Conservation (phyloP, 768 basidiomycete genomes). For the Boletus rex-veris region DNA sequence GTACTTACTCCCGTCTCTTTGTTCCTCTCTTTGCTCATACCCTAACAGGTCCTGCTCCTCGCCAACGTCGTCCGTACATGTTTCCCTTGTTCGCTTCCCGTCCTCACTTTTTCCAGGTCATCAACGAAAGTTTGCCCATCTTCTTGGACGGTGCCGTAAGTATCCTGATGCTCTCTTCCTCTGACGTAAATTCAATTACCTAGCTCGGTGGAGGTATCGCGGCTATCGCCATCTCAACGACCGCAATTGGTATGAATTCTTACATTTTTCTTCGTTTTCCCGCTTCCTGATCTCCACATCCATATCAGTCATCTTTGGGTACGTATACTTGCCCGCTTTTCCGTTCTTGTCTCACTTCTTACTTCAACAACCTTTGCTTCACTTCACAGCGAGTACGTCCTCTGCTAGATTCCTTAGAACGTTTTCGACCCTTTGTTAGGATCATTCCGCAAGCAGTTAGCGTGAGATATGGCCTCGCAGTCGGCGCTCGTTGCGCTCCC, state of each 20-base stretch:
- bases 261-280: not conserved
- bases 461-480: constrained; percentile 71
- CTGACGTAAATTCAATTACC: constrained; percentile 49
- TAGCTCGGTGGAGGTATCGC: constrained; percentile 68
- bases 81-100: not conserved
- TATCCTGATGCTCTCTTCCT: constrained; percentile 42
- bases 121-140: constrained; percentile 82
- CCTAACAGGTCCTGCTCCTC: constrained; percentile 71
- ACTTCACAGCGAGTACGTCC: constrained; percentile 37
- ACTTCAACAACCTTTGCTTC: not conserved
- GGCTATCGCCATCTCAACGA: constrained; percentile 75
- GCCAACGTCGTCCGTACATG: constrained; percentile 71
- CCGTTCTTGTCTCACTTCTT: not conserved
- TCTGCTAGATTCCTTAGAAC: not conserved
- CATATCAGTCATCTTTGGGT: constrained; percentile 79
- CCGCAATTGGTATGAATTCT: constrained; percentile 42
- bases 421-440: constrained; percentile 29
- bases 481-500: constrained; percentile 76
- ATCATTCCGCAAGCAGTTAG: constrained; percentile 75
- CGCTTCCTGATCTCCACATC: not conserved
- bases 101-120: constrained; percentile 46
- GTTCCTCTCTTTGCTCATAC: not conserved
- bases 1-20: constrained; percentile 6
- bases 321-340: constrained; percentile 18
- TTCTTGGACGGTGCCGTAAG: constrained; percentile 70